Base-by-base conservation (phyloP, 257 asterid species). In the Ophiorrhiza pumila region DNA sequence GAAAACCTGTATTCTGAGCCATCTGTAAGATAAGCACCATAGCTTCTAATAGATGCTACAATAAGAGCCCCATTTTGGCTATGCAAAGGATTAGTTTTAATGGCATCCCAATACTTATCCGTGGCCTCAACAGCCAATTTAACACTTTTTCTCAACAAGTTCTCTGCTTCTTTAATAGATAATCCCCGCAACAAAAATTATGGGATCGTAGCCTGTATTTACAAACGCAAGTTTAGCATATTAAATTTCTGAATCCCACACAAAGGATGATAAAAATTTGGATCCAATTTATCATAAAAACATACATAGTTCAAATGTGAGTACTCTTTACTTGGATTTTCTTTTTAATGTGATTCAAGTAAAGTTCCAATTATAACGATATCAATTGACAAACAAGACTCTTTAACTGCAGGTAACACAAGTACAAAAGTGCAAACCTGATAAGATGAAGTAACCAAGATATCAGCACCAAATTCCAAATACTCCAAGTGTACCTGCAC, bases 1-100 rank as follows among this genome's bases (percentile, higher is more conserved):
- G 49, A 49, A 11, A 52, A 89, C 96, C 91, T 86, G 88, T 89
- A 91, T 69, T 91, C 96, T n/a, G 97, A 91, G n/a, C 97, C 97
- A 85, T 91, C 93, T 0, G 96, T 91, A 74, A 91, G 95, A 80
- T 85, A 91, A 13, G 96, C 96, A 67, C 97, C 97, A 65, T 88
- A 91, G 84, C 97, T 89, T 77, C 97, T 96, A 65, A 91, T 84
- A 29, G 97, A 91, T 69, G 96, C 96, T 39, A 95, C 97, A 72
- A 91, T 90, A 7, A 89, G 74, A 63, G 95, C 95, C 84, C 86
- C 73, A 75, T 83, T 85, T 77, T 83, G 80, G 34, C 57, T 77
- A 46, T 86, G 78, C 39, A 76, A 81, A 8, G 81, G 52, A 65
- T 72, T 83, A 71, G 65, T 46, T 78, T 77, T 78, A 34, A 45